Evolutionary conservation across 176 grass and related monocot genomes (phyloP).

Genomic region (Coix lacrymajobi): DNA sequence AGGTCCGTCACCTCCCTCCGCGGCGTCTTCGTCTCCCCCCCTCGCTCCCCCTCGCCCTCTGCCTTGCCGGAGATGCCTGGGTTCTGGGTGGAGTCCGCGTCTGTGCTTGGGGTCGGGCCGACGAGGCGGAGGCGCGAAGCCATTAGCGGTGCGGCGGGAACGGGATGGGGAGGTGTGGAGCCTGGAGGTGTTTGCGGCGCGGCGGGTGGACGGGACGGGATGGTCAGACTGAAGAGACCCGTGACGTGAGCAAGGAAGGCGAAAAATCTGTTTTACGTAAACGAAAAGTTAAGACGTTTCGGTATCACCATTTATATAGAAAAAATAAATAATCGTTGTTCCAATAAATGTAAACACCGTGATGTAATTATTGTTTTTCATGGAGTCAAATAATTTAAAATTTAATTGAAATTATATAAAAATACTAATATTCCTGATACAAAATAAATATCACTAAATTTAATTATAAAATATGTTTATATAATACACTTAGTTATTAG

Average conservation of each 20-base stretch:
- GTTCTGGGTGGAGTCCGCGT: neutral
- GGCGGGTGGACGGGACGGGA: neutral
- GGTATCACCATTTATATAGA: neutral
- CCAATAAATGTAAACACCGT: too few relatives aligned
- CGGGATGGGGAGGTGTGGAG: neutral
- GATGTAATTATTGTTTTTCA: too few relatives aligned
- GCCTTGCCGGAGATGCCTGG: neutral
- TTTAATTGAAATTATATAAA: too few relatives aligned
- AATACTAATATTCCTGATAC: neutral
- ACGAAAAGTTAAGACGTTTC: neutral
- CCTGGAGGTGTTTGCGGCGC: neutral
- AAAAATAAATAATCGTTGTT: neutral
- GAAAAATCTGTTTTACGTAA: neutral
- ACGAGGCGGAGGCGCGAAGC: conserved; percentile 43
- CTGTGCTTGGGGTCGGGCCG: neutral
- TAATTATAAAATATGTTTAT: neutral
- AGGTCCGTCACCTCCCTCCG: conserved; percentile 44
- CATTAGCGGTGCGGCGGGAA: conserved; percentile 33
- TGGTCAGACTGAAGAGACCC: neutral
- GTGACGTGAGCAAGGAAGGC: neutral
- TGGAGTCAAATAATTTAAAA: too few relatives aligned
- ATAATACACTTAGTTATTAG: neutral
- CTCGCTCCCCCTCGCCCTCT: neutral
- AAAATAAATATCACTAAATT: neutral
- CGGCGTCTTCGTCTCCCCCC: neutral